phyloP scores from a whole-genome alignment of 768 basidiomycete genomes.

The Brasilioporus rufonigricans region DNA sequence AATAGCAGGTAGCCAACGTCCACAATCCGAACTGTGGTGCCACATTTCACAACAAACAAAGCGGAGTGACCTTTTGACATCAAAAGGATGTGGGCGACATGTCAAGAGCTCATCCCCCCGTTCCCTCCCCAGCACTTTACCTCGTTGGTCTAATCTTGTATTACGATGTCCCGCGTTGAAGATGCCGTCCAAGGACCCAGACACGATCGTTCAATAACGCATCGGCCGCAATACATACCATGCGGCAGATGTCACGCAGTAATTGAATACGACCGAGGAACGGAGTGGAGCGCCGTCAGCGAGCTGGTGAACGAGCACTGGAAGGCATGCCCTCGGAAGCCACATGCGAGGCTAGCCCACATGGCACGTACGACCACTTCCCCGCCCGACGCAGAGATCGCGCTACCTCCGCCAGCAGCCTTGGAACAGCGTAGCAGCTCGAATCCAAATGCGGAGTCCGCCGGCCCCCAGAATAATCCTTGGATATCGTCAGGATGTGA shows the following conservation, averaged over 20 bases:
- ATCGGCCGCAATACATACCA: slow-evolving; percentile 15
- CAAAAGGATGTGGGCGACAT: slow-evolving; percentile 21
- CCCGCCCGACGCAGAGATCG: slow-evolving; percentile 10
- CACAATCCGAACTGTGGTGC: slow-evolving; percentile 16
- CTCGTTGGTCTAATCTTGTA: slow-evolving; percentile 9
- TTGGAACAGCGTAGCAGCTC: slow-evolving; percentile 1
- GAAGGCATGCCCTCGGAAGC: slow-evolving; percentile 24
- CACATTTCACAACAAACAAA: slow-evolving; percentile 35
- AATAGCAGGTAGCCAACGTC: slow-evolving; percentile 18
- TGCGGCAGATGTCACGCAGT: slow-evolving; percentile 26
- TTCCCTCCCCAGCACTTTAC: slow-evolving; percentile 6
- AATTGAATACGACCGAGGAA: slow-evolving; percentile 28
- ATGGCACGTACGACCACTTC: slow-evolving; percentile 13
- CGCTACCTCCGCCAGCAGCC: slow-evolving; percentile 3
- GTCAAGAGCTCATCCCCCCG: slow-evolving; percentile 2
- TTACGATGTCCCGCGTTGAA: slow-evolving; percentile 20
- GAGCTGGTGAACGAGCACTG: slow-evolving; percentile 29
- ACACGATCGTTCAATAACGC: slow-evolving; percentile 13
- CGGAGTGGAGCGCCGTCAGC: slow-evolving; percentile 26
- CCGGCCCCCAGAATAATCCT: neutral
- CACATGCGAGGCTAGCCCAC: slow-evolving; percentile 9
- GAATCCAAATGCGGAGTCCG: neutral
- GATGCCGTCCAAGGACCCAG: slow-evolving; percentile 3
- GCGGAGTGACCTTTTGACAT: slow-evolving; percentile 17
- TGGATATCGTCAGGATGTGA: slow-evolving; percentile 21